Base-by-base conservation (phyloP, 192 early-diverging fungal species). In the Backusella westeae region DNA sequence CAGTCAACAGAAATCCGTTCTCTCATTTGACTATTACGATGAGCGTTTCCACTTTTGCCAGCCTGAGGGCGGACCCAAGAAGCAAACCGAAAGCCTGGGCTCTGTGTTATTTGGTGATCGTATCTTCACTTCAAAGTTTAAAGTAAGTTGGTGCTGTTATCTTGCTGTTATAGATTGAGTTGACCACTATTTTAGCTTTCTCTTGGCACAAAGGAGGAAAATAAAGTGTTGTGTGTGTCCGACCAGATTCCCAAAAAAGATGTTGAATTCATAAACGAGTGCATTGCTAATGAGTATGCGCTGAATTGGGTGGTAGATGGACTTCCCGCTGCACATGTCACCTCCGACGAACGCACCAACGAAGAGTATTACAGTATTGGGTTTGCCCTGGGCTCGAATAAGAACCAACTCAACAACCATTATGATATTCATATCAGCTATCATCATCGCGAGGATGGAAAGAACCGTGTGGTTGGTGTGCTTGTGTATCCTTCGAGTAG, bases 41-140 rank as follows among this genome's bases (percentile, higher is more conserved):
- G 84, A 89, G 49, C 84, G 86, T 59, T 97, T 99, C 82, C 91
- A 94, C 78, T 95, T 97, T 80, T 98, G 97, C 80, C 75, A 85
- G 71, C 95, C 94, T 1, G 81, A 89, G 32, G 89, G 85, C 34
- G 91, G 88, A 0, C 88, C 89, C 10, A 83, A 88, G 71, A 83
- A 88, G 2, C 87, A 91, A 70, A 75, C 92, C 17, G 97, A 99
- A 84, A 92, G 89, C 0, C 87, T 99, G 69, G 97, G 97, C 32
- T 92, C 90, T 78, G 97, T 99, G 65, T 84, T 99, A 36, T 99
- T 99, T 93, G 97, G 97, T 7, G 96, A 99, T 76, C 90, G 97
- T 46, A 93, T 99, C 77, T 96, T 90, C 67, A 90, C 85, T 67
- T 96, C 96, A 4, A 85, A 84, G 2, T 95, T 95, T 76, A 78